A percentile compares a stretch with the other conserved stretches of the same genome.
phyloP scores from a whole-genome alignment of 352 stramenopile genomes.

The Globisporangium heterothallicum region DNA sequence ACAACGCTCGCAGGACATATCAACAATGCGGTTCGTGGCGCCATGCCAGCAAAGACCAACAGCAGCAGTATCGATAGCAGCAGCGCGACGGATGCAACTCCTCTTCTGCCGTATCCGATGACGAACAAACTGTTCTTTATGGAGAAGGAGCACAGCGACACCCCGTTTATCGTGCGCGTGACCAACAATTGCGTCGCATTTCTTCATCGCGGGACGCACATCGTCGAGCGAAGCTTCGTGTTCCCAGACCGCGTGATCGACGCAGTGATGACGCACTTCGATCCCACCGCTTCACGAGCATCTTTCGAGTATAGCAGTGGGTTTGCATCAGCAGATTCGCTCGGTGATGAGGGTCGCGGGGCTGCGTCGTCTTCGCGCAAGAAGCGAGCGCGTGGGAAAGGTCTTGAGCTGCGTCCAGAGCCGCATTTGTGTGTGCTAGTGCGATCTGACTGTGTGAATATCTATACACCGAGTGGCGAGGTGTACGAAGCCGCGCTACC shows the following conservation, averaged over 20 bases:
- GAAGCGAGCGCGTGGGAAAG: constrained; percentile 5
- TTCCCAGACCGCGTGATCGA: constrained; percentile 57
- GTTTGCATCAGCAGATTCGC: neutral
- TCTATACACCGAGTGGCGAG: constrained; percentile 58
- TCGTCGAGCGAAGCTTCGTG: constrained; percentile 57
- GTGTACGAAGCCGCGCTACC: constrained; percentile 69
- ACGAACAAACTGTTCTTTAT: constrained; percentile 25
- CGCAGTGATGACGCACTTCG: constrained; percentile 46
- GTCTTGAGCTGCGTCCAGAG: constrained; percentile 5
- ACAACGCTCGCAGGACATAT: neutral
- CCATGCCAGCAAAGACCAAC: neutral
- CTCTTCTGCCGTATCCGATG: neutral
- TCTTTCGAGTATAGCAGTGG: neutral
- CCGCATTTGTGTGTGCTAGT: constrained; percentile 61
- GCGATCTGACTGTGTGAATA: constrained; percentile 57
- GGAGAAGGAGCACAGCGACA: constrained; percentile 22
- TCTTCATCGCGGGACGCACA: constrained; percentile 38
- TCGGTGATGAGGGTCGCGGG: neutral
- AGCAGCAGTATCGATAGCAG: neutral
- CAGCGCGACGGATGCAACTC: too few species aligned
- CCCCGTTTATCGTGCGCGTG: constrained; percentile 36
- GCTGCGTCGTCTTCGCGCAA: neutral
- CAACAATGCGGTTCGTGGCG: neutral
- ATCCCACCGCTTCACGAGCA: neutral
- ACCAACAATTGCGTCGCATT: constrained; percentile 46